Evolutionary conservation across 2,329 filamentous ascomycete genomes (phyloP).

Genomic region (Calonectria henricotiae): DNA sequence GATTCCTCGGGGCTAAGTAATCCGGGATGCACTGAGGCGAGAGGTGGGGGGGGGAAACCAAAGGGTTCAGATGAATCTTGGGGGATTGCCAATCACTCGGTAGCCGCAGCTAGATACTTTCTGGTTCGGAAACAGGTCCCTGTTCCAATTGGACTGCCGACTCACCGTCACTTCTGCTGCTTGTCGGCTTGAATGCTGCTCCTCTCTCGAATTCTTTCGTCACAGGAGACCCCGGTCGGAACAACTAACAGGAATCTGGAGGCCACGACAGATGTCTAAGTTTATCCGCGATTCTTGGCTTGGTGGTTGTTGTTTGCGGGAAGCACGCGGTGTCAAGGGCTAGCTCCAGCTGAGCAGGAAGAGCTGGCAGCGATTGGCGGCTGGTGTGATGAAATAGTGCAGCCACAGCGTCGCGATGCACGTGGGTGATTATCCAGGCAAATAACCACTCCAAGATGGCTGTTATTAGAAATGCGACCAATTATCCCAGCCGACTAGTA

Average conservation of each 20-base stretch:
- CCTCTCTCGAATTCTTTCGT: conserved; percentile 14
- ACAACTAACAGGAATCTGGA: conserved; percentile 21
- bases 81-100: conserved; percentile 18
- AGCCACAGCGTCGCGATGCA: conserved; percentile 50
- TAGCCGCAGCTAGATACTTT: conserved; percentile 14
- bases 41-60: neutral
- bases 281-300: conserved; percentile 16
- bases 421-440: conserved; percentile 45
- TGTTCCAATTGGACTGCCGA: conserved; percentile 35
- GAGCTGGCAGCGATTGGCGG: conserved; percentile 49
- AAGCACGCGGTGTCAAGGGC: conserved; percentile 8
- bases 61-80: conserved; percentile 27
- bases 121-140: conserved; percentile 28
- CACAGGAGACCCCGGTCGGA: neutral
- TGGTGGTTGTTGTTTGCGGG: conserved; percentile 16
- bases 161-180: conserved; percentile 34
- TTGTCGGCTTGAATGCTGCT: conserved; percentile 2
- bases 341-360: conserved; percentile 48
- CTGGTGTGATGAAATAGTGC: conserved; percentile 48
- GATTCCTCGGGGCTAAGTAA: conserved; percentile 32
- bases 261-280: conserved; percentile 24
- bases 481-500: conserved; percentile 33
- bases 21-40: neutral
- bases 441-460: conserved; percentile 30
- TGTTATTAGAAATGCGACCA: conserved; percentile 35